A percentile compares a stretch with the other conserved stretches of the same genome.
phyloP scores from a whole-genome alignment of 2,329 filamentous ascomycete species.

The Hypoxylon sp. region DNA sequence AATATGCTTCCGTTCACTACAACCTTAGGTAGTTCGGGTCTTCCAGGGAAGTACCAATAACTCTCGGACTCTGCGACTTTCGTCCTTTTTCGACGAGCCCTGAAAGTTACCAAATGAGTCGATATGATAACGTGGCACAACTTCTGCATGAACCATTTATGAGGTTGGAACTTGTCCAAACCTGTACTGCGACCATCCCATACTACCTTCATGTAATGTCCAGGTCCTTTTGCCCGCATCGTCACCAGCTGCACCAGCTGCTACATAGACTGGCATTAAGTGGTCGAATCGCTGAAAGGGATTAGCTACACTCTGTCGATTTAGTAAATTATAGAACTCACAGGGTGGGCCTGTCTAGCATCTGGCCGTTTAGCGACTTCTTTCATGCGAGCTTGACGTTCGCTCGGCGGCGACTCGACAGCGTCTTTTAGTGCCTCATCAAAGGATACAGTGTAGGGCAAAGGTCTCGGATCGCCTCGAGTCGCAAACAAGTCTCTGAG shows the following conservation, averaged over 20 bases:
- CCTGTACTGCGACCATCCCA: slow-evolving; percentile 64
- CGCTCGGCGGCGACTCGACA: slow-evolving; percentile 62
- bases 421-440: slow-evolving; percentile 78
- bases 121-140: neutral
- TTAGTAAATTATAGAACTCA: slow-evolving; percentile 36
- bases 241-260: slow-evolving; percentile 62
- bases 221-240: slow-evolving; percentile 61
- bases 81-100: no score
- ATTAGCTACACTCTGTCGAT: slow-evolving; percentile 15
- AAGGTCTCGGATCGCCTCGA: slow-evolving; percentile 60
- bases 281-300: slow-evolving; percentile 61
- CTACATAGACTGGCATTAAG: slow-evolving; percentile 64
- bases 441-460: slow-evolving; percentile 74
- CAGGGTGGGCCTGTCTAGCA: slow-evolving; percentile 63
- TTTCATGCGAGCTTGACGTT: slow-evolving; percentile 59
- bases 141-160: neutral
- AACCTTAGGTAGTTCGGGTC: no score
- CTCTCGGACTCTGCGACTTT: no score
- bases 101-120: neutral
- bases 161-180: slow-evolving; percentile 58
- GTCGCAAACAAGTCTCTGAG: slow-evolving; percentile 68
- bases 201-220: slow-evolving; percentile 62
- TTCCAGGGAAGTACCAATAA: no score
- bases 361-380: slow-evolving; percentile 60
- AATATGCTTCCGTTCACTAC: neutral